Percentiles rank a stretch among this genome's conserved stretches.
phyloP scores from a whole-genome alignment of 305 asterid species.

The Fraxinus xanthoxyloides region DNA sequence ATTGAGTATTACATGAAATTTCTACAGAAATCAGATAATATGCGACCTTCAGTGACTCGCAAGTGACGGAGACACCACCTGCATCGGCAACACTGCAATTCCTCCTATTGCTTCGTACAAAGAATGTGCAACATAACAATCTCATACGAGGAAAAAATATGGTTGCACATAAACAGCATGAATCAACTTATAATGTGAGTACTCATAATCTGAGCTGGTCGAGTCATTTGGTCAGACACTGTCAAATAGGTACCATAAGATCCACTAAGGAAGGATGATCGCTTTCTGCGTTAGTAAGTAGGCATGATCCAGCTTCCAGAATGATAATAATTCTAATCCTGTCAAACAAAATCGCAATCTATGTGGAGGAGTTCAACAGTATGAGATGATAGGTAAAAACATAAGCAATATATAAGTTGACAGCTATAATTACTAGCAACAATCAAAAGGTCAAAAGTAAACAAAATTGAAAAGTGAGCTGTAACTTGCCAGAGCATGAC shows the following conservation, averaged over 20 bases:
- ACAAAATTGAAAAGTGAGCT: neutral
- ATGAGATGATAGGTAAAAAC: neutral
- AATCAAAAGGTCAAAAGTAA: neutral
- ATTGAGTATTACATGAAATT: neutral
- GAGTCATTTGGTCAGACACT: neutral
- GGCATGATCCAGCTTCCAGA: neutral
- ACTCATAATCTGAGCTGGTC: neutral
- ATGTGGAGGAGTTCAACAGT: neutral
- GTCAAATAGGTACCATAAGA: neutral
- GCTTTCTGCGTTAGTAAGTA: neutral
- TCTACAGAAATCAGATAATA: neutral
- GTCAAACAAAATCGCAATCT: neutral
- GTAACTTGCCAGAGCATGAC: neutral
- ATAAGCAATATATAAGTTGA: neutral
- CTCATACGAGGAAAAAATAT: neutral
- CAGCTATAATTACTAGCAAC: neutral
- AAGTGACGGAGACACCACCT: neutral
- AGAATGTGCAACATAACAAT: neutral
- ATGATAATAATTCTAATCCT: neutral
- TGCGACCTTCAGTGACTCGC: neutral
- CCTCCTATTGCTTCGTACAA: neutral
- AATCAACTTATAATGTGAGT: neutral
- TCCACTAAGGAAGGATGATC: neutral
- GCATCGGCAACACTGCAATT: neutral
- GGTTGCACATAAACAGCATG: neutral